These are phyloP conservation scores for Adansonia madagascariensis DNA, from an alignment of 441 rosid genomes.

Conservation along the genomic window DNA sequence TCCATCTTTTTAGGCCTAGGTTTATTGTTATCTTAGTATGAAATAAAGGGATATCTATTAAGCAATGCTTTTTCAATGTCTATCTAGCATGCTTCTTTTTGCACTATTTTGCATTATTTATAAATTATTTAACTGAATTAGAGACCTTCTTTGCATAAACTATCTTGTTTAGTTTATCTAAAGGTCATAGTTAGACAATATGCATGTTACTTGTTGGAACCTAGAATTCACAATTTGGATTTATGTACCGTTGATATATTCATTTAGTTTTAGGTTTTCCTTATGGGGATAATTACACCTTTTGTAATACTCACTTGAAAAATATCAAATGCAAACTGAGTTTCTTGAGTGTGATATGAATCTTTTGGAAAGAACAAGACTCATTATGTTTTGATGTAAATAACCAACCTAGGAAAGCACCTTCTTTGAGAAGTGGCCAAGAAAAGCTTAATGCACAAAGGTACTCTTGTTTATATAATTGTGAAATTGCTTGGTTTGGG, in stretches of 20 bases:
- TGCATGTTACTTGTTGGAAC: neutral
- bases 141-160: neutral
- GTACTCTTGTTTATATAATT: neutral
- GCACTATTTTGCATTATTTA: neutral
- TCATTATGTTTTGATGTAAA: conserved; percentile 1
- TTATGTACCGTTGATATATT: neutral
- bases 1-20: neutral
- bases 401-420: neutral
- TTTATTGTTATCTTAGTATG: conserved; percentile 7
- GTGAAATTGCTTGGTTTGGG: neutral
- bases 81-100: neutral
- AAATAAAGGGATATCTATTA: neutral
- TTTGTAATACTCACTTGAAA: neutral
- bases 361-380: neutral
- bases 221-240: neutral
- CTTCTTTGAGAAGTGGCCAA: neutral
- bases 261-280: neutral
- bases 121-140: neutral
- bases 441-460: neutral
- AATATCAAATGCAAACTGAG: neutral
- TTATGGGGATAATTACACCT: neutral
- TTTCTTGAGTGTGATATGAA: neutral
- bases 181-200: neutral
- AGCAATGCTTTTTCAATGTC: neutral
- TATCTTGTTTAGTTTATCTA: conserved; percentile 9